Percentiles rank a stretch among this genome's conserved stretches.
Evolutionary conservation across 208 protist genomes (phyloP).

Genomic region (Acanthamoeba culbertsoni): DNA sequence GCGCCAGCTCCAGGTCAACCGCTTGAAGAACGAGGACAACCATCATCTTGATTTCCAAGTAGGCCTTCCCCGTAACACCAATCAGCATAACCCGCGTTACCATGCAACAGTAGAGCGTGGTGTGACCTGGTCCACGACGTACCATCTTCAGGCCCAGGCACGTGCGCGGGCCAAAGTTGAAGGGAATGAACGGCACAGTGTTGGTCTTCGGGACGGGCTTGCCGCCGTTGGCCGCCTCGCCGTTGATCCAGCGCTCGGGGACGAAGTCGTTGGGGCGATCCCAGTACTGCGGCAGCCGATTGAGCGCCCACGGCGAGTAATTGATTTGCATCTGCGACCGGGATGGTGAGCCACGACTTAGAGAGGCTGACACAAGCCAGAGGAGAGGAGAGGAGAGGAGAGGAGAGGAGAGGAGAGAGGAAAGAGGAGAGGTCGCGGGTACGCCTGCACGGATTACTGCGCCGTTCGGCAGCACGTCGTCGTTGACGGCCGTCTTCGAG

Average conservation of each 20-base stretch:
- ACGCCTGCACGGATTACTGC: not conserved
- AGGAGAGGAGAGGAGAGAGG: no score
- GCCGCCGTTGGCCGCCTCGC: not conserved
- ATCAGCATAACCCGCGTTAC: not conserved
- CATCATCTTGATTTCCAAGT: slow-evolving; percentile 31
- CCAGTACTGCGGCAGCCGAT: not conserved
- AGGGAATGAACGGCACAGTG: not conserved
- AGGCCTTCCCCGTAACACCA: no score
- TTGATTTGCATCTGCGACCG: slow-evolving; percentile 3
- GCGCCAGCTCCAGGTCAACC: not conserved
- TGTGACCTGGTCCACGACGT: not conserved
- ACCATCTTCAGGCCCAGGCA: slow-evolving; percentile 49
- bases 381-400: no score
- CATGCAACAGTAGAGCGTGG: no score
- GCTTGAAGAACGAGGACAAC: not conserved
- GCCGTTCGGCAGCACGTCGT: slow-evolving; percentile 1
- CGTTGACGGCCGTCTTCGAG: not conserved
- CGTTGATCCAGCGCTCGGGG: not conserved
- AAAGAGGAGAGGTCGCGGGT: no score
- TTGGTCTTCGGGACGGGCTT: not conserved
- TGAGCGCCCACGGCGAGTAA: not conserved
- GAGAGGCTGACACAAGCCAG: no score
- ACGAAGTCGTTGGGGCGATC: not conserved
- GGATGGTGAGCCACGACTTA: no score
- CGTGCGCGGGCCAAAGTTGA: slow-evolving; percentile 45